Percentiles rank a stretch among this genome's conserved stretches.
Evolutionary conservation across 1,284 basidiomycete genomes (phyloP).

Genomic region (Anthracocystis walkeri): DNA sequence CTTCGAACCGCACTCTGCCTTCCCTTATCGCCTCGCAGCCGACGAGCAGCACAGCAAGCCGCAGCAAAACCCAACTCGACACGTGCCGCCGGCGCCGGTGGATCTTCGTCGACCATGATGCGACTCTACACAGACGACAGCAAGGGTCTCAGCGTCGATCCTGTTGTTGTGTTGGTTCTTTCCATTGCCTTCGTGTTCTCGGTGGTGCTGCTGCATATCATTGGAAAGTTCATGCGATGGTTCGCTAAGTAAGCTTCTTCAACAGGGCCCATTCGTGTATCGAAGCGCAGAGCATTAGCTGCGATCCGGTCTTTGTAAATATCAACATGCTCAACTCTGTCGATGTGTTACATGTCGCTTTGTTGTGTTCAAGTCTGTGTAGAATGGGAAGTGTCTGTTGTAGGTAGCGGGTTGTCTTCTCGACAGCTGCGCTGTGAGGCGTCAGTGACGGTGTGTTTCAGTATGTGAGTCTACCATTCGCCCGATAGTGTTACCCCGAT

Average conservation of each 20-base stretch:
- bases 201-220: slow-evolving; percentile 98
- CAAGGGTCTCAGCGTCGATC: slow-evolving; percentile 96
- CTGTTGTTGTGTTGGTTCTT: slow-evolving; percentile 95
- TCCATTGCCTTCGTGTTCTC: slow-evolving; percentile 98
- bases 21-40: slow-evolving; percentile 16
- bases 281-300: neutral
- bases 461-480: no score
- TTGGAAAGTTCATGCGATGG: slow-evolving; percentile 90
- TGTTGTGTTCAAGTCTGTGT: neutral
- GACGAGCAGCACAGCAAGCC: slow-evolving; percentile 78
- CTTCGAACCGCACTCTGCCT: neutral
- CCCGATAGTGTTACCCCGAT: no score
- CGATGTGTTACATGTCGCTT: neutral
- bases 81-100: slow-evolving; percentile 93
- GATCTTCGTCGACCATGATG: slow-evolving; percentile 96
- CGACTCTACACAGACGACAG: slow-evolving; percentile 95
- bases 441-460: no score
- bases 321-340: neutral
- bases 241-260: slow-evolving; percentile 78
- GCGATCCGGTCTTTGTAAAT: slow-evolving; percentile 3
- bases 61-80: slow-evolving; percentile 85
- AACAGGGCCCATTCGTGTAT: neutral
- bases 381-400: neutral
- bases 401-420: neutral
- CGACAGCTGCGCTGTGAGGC: no score